Base-by-base conservation (phyloP, 1,284 basidiomycete species). In the Boletus semigastroideus region DNA sequence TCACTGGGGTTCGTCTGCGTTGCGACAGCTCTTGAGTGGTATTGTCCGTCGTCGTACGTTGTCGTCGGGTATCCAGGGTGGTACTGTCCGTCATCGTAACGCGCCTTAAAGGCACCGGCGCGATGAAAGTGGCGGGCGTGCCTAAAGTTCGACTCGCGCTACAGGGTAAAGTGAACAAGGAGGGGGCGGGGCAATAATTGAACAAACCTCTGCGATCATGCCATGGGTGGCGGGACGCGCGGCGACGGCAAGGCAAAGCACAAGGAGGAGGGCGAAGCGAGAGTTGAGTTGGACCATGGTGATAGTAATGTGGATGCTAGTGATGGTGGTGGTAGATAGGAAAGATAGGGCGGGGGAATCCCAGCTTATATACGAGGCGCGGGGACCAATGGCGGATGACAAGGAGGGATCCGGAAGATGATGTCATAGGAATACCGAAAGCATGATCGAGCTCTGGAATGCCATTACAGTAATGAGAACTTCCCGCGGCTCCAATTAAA, bases 191-290 rank as follows among this genome's bases (percentile, higher is more conserved):
- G 38, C 1, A 17, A 37, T 1, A 17, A 41, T 20, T 25, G 6
- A 13, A 53, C 55, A 16, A 42, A 65, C 66, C 40, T 66, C 40
- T n/a, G 41, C 19, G 31, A 46, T 19, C 16, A 38, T 25, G 20
- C 39, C 42, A 17, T 51, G 42, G 30, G 47, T 44, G 31, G 57
- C 45, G 19, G 67, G 66, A 39, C 45, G 67, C 4, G 66, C 64
- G 8, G 55, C 54, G 22, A 55, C 64, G 38, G 54, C 54, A 44
- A 66, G 56, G 44, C 66, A 66, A 19, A 66, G 48, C 28, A 62
- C 60, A 44, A 66, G 64, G 13, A 69, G 62, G 33, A 59, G 25
- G n/a, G 60, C n/a, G 63, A 66, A 69, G 50, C 55, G 67, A 49
- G 58, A 36, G 25, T 47, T 55, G 51, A 69, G 60, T 47, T 61